Percentiles rank a stretch among this genome's conserved stretches.
Evolutionary conservation across 768 basidiomycete genomes (phyloP).

Genomic region (Suillus paluster): DNA sequence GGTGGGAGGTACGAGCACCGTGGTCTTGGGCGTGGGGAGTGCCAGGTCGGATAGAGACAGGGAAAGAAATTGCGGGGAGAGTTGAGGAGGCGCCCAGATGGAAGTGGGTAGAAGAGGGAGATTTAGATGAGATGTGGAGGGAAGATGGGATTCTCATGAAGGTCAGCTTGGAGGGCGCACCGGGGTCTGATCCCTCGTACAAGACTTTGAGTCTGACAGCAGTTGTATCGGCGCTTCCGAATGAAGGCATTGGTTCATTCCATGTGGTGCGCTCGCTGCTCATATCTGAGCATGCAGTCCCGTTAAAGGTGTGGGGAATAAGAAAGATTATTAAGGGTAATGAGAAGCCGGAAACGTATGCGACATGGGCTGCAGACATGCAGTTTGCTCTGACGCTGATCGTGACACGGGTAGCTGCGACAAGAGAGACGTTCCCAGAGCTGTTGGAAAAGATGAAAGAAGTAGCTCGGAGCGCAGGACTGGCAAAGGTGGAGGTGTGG

Average conservation of each 20-base stretch:
- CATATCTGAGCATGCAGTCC: conserved; percentile 16
- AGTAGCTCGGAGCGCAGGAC: conserved; percentile 39
- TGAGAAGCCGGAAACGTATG: conserved; percentile 30
- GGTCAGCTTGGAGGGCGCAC: conserved; percentile 21
- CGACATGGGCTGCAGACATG: conserved; percentile 51
- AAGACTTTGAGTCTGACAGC: conserved; percentile 10
- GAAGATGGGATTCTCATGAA: conserved; percentile 42
- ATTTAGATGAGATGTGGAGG: conserved; percentile 32
- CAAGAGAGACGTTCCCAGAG: conserved; percentile 32
- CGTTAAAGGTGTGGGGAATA: conserved; percentile 10
- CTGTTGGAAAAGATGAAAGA: conserved; percentile 41
- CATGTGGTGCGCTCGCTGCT: conserved; percentile 39
- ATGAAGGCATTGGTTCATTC: conserved; percentile 49
- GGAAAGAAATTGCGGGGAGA: neutral
- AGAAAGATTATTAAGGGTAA: conserved; percentile 11
- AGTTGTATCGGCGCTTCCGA: conserved; percentile 45
- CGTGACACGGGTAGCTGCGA: conserved; percentile 46
- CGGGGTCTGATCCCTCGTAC: no score
- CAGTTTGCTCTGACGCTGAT: conserved; percentile 38
- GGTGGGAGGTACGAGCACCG: conserved; percentile 44
- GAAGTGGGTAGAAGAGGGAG: conserved; percentile 37
- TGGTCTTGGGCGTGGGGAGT: conserved; percentile 39
- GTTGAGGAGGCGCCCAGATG: conserved; percentile 8
- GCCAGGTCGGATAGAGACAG: neutral
- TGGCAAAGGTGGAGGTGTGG: conserved; percentile 17